phyloP scores from a whole-genome alignment of 257 asterid genomes.

The Catharanthus roseus region DNA sequence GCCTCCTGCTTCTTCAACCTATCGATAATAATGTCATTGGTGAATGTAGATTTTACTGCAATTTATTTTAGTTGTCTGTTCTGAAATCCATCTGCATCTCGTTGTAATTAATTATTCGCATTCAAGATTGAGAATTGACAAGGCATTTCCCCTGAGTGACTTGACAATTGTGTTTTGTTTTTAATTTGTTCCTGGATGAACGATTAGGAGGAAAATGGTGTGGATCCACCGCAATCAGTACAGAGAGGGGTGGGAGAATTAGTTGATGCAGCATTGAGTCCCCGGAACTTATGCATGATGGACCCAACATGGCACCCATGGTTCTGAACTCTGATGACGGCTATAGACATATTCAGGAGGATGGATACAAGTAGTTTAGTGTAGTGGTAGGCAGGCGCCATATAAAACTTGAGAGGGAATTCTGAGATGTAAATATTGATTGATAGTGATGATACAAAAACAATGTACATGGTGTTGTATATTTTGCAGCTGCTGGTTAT shows the following conservation, averaged over 20 bases:
- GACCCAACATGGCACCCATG: slow-evolving; percentile 99
- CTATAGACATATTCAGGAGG: not conserved
- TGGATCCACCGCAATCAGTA: slow-evolving; percentile 93
- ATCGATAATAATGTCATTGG: not conserved
- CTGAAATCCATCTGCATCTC: not conserved
- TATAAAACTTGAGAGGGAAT: no score
- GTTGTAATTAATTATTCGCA: not conserved
- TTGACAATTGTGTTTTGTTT: slow-evolving; percentile 3
- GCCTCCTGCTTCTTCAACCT: no score
- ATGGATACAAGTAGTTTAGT: not conserved
- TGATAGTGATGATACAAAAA: no score
- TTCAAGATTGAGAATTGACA: not conserved
- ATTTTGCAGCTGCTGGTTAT: no score
- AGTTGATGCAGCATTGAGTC: slow-evolving; percentile 89
- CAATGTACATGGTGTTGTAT: no score
- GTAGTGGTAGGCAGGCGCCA: no score
- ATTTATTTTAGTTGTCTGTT: not conserved
- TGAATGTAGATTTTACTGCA: not conserved
- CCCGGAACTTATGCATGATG: slow-evolving; percentile 98
- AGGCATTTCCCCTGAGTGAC: not conserved
- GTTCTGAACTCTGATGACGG: slow-evolving; percentile 38
- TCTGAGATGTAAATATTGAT: no score
- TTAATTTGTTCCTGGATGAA: not conserved
- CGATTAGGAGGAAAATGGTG: slow-evolving; percentile 78
- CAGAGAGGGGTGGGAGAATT: slow-evolving; percentile 93